Conservation (phyloP, 352 stramenopile genomes). For the Phytophthora sp. region DNA sequence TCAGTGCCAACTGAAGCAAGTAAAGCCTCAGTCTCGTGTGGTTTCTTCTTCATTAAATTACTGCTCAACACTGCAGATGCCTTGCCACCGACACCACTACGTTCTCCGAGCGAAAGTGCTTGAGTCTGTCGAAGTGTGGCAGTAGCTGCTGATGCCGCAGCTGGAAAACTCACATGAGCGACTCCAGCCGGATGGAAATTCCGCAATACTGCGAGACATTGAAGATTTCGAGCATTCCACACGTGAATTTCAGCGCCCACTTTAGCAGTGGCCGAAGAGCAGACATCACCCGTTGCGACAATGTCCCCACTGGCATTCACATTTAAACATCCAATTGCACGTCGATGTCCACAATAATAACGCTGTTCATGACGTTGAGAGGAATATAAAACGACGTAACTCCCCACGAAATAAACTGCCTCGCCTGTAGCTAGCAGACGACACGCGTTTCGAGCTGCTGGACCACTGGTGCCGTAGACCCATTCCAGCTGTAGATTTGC, state of each 20-base stretch:
- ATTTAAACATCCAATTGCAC: slow-evolving; percentile 66
- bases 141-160: slow-evolving; percentile 52
- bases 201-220: slow-evolving; percentile 72
- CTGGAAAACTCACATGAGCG: slow-evolving; percentile 60
- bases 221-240: slow-evolving; percentile 64
- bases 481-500: slow-evolving; percentile 77
- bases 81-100: slow-evolving; percentile 31
- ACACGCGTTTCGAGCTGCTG: slow-evolving; percentile 54
- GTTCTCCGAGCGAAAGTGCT: slow-evolving; percentile 34
- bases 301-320: slow-evolving; percentile 63
- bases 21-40: slow-evolving; percentile 58
- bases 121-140: slow-evolving; percentile 45
- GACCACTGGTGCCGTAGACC: slow-evolving; percentile 72
- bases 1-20: slow-evolving; percentile 74
- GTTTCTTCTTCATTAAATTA: slow-evolving; percentile 60
- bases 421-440: slow-evolving; percentile 60
- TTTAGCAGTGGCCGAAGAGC: neutral
- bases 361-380: slow-evolving; percentile 62
- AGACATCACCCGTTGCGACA: slow-evolving; percentile 64
- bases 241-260: slow-evolving; percentile 65
- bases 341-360: slow-evolving; percentile 71
- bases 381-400: slow-evolving; percentile 81
- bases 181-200: slow-evolving; percentile 71
- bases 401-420: slow-evolving; percentile 75
- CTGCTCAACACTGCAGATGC: slow-evolving; percentile 45